Percentiles rank a stretch among this genome's conserved stretches.
Conservation (phyloP, 495 filamentous ascomycete species). For the Beverwykella pulmonaria region DNA sequence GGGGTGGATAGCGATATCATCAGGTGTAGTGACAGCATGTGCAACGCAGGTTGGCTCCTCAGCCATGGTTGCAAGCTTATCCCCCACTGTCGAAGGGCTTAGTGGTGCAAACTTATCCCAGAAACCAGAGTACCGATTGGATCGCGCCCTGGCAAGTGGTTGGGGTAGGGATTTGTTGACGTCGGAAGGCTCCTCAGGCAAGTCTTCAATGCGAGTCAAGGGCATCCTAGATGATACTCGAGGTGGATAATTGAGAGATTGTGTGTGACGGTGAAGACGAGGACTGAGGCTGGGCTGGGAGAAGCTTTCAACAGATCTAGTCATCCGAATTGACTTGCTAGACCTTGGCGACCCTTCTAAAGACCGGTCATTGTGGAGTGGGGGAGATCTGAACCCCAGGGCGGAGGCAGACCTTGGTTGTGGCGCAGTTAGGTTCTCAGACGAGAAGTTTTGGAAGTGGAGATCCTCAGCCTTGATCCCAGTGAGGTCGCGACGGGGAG, state of each 20-base stretch:
- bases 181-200: conserved; percentile 19
- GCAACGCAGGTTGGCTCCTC: conserved; percentile 35
- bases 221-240: conserved; percentile 32
- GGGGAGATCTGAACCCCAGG: conserved; percentile 16
- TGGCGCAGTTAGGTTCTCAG: conserved; percentile 48
- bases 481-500: conserved; percentile 60
- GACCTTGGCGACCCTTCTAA: neutral
- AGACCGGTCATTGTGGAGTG: conserved; percentile 14
- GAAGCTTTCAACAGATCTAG: conserved; percentile 40
- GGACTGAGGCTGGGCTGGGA: conserved; percentile 35
- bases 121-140: conserved; percentile 19
- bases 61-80: conserved; percentile 27
- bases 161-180: neutral
- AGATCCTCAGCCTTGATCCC: conserved; percentile 67
- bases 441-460: conserved; percentile 64
- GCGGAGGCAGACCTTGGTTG: conserved; percentile 16
- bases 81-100: conserved; percentile 3
- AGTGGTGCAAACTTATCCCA: conserved; percentile 30
- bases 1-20: conserved; percentile 55
- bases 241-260: conserved; percentile 33
- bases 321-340: conserved; percentile 12
- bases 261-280: conserved; percentile 32
- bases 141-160: neutral
- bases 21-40: conserved; percentile 53
- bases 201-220: conserved; percentile 29